phyloP scores from a whole-genome alignment of 2,329 filamentous ascomycete species.

The Cercospora beticola region DNA sequence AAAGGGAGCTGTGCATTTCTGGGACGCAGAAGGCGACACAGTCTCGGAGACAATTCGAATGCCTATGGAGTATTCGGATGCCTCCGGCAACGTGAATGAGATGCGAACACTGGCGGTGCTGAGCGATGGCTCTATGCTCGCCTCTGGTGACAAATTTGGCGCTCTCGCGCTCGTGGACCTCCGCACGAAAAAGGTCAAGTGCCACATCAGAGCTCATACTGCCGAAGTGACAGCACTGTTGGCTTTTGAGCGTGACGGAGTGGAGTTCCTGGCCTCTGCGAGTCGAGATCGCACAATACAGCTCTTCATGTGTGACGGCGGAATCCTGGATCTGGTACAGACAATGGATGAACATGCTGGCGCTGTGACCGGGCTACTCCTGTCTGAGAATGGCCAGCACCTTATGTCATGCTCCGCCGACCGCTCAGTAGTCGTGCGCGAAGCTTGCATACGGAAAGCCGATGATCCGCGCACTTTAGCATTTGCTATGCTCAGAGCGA shows the following conservation, averaged over 20 bases:
- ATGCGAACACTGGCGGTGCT: slow-evolving; percentile 60
- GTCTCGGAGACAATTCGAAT: slow-evolving; percentile 62
- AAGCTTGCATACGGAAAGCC: slow-evolving; percentile 70
- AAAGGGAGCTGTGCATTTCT: slow-evolving; percentile 77
- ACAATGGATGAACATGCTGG: slow-evolving; percentile 90
- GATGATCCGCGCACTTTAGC: slow-evolving; percentile 61
- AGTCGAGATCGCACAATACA: slow-evolving; percentile 91
- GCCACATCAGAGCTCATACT: slow-evolving; percentile 81
- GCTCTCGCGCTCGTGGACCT: slow-evolving; percentile 63
- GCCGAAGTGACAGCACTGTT: slow-evolving; percentile 81
- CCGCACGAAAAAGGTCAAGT: slow-evolving; percentile 59
- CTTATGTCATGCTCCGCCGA: slow-evolving; percentile 87
- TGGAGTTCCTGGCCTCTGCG: slow-evolving; percentile 73
- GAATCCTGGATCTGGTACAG: slow-evolving; percentile 68
- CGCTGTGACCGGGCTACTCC: slow-evolving; percentile 75
- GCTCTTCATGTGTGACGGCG: slow-evolving; percentile 66
- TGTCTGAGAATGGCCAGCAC: slow-evolving; percentile 64
- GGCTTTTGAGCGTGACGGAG: slow-evolving; percentile 62
- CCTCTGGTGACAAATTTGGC: slow-evolving; percentile 86
- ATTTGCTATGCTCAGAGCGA: slow-evolving; percentile 72
- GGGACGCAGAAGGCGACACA: slow-evolving; percentile 71
- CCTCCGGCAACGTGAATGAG: slow-evolving; percentile 55
- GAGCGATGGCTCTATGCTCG: slow-evolving; percentile 62
- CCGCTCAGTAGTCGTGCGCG: slow-evolving; percentile 79
- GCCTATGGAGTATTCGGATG: slow-evolving; percentile 64